A percentile compares a stretch with the other conserved stretches of the same genome.
These are phyloP conservation scores for Endothia cerciana DNA, from an alignment of 2,329 filamentous ascomycete species.

Conservation along the genomic window DNA sequence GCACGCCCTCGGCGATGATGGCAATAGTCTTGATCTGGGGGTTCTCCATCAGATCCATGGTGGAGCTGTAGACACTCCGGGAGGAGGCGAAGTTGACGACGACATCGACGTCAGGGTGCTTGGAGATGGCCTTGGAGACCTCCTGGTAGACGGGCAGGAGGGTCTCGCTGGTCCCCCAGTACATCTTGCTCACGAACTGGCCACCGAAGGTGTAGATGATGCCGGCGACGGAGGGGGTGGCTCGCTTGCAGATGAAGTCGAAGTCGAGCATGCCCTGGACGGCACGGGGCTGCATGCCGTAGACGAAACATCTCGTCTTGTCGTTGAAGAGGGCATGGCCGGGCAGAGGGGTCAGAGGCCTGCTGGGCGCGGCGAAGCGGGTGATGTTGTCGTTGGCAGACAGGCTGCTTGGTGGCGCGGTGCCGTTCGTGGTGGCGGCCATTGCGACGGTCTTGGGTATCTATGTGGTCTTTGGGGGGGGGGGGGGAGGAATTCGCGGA, in stretches of 20 bases:
- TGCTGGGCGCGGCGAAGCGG: slow-evolving; percentile 90
- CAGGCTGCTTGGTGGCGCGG: slow-evolving; percentile 45
- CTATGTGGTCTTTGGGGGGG: slow-evolving; percentile 31
- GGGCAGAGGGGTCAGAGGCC: slow-evolving; percentile 85
- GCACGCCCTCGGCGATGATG: slow-evolving; percentile 99
- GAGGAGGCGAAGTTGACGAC: slow-evolving; percentile 99
- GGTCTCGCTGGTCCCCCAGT: slow-evolving; percentile 99
- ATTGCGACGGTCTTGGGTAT: slow-evolving; percentile 47
- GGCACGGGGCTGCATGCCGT: slow-evolving; percentile 95
- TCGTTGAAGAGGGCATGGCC: slow-evolving; percentile 95
- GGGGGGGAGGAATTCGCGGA: slow-evolving; percentile 26
- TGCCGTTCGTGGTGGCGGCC: slow-evolving; percentile 58
- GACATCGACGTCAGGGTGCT: slow-evolving; percentile 96
- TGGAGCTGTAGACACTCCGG: slow-evolving; percentile 97
- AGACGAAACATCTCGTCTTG: slow-evolving; percentile 99
- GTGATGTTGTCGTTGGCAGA: slow-evolving; percentile 99
- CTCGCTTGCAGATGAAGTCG: slow-evolving; percentile 99
- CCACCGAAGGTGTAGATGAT: slow-evolving; percentile 99
- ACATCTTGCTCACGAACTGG: slow-evolving; percentile 99
- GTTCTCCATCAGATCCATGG: slow-evolving; percentile 96
- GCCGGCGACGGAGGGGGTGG: slow-evolving; percentile 92
- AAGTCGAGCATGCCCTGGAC: slow-evolving; percentile 97
- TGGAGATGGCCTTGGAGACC: slow-evolving; percentile 87
- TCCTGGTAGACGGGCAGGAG: slow-evolving; percentile 97
- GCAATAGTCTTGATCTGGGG: slow-evolving; percentile 98